Conservation (phyloP, 129 eudicot species). For the Apium graveolens region DNA sequence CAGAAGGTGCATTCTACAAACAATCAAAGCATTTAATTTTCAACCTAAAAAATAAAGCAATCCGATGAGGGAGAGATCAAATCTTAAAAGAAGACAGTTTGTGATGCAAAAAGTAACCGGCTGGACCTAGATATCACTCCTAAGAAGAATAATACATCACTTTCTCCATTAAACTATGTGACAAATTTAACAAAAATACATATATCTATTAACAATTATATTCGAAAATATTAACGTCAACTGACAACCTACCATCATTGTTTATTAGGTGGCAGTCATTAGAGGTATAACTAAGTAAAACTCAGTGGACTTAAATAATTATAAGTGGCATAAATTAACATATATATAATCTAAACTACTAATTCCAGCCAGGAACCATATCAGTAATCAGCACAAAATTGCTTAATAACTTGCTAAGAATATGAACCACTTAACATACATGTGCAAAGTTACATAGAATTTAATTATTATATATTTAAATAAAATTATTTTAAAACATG, state of each 20-base stretch:
- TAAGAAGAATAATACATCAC: not conserved
- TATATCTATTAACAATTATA: not conserved
- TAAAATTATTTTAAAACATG: too few species aligned
- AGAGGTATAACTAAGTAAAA: not conserved
- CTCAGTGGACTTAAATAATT: conserved; percentile 1
- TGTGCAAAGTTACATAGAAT: not conserved
- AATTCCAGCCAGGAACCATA: not conserved
- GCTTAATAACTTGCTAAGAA: not conserved
- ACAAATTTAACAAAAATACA: not conserved
- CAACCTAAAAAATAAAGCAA: not conserved
- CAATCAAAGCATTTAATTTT: not conserved
- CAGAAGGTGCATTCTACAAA: not conserved
- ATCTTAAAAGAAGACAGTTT: not conserved
- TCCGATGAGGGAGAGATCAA: not conserved
- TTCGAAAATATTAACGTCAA: not conserved
- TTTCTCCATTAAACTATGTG: not conserved
- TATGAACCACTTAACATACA: conserved; percentile 4
- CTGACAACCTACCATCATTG: not conserved
- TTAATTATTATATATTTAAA: too few species aligned
- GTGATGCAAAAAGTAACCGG: not conserved
- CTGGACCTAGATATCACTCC: not conserved
- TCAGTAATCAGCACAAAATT: not conserved
- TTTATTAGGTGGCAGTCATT: not conserved
- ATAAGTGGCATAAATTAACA: not conserved
- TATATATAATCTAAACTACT: not conserved